Percentiles rank a stretch among this genome's conserved stretches.
phyloP scores from a whole-genome alignment of 176 grass and related monocot species.

The Rhynchospora pubera region DNA sequence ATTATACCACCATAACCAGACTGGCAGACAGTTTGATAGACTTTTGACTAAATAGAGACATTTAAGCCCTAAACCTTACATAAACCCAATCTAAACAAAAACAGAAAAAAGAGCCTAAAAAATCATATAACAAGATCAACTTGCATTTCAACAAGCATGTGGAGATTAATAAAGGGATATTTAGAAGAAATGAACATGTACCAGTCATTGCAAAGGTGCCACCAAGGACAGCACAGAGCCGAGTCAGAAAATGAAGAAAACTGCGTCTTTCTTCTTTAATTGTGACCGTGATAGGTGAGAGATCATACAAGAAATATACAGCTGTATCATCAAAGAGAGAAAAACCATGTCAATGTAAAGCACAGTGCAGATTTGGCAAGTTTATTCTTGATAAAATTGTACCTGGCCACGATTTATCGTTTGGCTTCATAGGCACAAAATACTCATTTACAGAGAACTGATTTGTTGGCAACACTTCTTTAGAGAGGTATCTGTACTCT shows the following conservation, averaged over 20 bases:
- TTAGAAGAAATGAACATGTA: neutral
- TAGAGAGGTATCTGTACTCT: conserved; percentile 91
- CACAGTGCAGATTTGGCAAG: neutral
- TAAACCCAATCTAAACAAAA: neutral
- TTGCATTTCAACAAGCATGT: neutral
- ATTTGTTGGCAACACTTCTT: conserved; percentile 84
- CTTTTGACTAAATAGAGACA: neutral
- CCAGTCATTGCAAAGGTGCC: conserved; percentile 99
- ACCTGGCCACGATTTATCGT: conserved; percentile 93
- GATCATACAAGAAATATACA: conserved; percentile 96
- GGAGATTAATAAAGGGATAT: neutral
- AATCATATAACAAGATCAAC: neutral
- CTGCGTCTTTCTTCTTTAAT: conserved; percentile 92
- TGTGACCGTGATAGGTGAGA: conserved; percentile 93
- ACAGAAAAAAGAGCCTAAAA: conserved; percentile 1
- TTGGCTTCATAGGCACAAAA: conserved; percentile 57
- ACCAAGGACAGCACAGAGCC: conserved; percentile 90
- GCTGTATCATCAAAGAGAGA: conserved; percentile 38
- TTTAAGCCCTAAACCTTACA: neutral
- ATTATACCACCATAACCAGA: neutral
- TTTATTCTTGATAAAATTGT: neutral
- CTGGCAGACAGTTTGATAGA: neutral
- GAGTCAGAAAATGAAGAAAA: conserved; percentile 96
- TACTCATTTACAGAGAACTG: conserved; percentile 99
- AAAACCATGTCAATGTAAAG: conserved; percentile 4